These are phyloP conservation scores for Paraglomus occultum DNA, from an alignment of 192 early-diverging fungal genomes.

Conservation along the genomic window DNA sequence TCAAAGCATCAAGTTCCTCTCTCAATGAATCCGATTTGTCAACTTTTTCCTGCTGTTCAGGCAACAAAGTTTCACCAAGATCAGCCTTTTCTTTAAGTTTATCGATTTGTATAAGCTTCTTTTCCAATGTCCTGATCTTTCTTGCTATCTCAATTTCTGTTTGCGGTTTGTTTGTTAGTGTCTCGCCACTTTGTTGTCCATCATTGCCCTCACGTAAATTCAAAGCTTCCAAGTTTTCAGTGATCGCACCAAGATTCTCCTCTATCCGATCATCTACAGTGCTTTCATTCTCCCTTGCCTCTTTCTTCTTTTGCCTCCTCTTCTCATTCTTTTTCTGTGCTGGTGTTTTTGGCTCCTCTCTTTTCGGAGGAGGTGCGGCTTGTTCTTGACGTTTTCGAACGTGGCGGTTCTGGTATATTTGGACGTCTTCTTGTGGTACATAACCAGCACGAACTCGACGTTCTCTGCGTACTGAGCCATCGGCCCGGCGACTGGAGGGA, in stretches of 20 bases:
- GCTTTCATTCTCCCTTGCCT: slow-evolving; percentile 17
- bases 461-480: slow-evolving; percentile 68
- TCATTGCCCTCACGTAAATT: slow-evolving; percentile 6
- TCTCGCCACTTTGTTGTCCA: not conserved
- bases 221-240: slow-evolving; percentile 11
- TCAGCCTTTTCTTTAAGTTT: slow-evolving; percentile 55
- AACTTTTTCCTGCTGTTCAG: slow-evolving; percentile 67
- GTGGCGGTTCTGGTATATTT: slow-evolving; percentile 56
- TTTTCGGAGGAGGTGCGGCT: slow-evolving; percentile 20
- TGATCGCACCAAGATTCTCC: not conserved
- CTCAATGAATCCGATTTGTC: slow-evolving; percentile 44
- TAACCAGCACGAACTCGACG: slow-evolving; percentile 69
- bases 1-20: slow-evolving; percentile 18
- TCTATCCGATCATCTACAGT: not conserved
- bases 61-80: slow-evolving; percentile 43
- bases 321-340: slow-evolving; percentile 54
- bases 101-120: slow-evolving; percentile 67
- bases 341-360: slow-evolving; percentile 36
- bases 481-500: slow-evolving; percentile 60
- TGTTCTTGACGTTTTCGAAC: slow-evolving; percentile 37
- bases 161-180: slow-evolving; percentile 29
- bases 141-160: slow-evolving; percentile 33
- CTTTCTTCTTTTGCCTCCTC: slow-evolving; percentile 42
- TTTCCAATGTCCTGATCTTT: slow-evolving; percentile 59
- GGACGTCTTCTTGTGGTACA: slow-evolving; percentile 62